Evolutionary conservation across 805 yeast species (phyloP), one percentile per base, ranked within the genome.

Genomic region (Pichia scutulata): DNA sequence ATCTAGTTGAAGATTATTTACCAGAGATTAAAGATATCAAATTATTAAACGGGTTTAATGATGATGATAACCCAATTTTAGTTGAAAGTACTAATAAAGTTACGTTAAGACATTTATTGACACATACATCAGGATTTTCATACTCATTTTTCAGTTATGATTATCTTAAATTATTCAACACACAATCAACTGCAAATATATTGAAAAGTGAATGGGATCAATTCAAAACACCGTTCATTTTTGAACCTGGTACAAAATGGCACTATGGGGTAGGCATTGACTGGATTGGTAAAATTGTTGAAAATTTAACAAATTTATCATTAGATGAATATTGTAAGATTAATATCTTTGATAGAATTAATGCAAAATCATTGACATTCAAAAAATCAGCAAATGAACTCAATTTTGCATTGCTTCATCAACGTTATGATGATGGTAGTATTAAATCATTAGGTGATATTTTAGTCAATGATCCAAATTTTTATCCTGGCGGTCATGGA

Each of bases 171-270:
- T 41, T 45, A 10, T 25, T 14, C 4, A 41, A 49, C 18, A 21
- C 1, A 1, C 21, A 37, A 4, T 41, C 36, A 9, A 22, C 24
- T n/a, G 49, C 52, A 23, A 39, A 49, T 37, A 49, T 49, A 24
- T 7, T 49, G 7, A 28, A 77, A 78, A 42, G 42, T 33, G 39
- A 39, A 19, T 52, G 46, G 46, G 42, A 40, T n/a, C 43, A 41
- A n/a, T 46, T 40, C 30, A 40, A 21, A 23, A 41, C 51, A 36
- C 52, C 52, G 56, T 64, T 45, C 63, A 73, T 26, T 54, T 70
- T 43, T 63, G 72, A 30, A 41, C 52, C 52, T 16, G 53, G 48
- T 13, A 40, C 42, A 21, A 37, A 39, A 36, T 49, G 48, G 49
- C 49, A 45, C 22, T 49, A 49, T 41, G 52, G 52, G 9, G 44